These are phyloP conservation scores for Fremontodendron californicum DNA, from an alignment of 345 rosid species.

Conservation along the genomic window DNA sequence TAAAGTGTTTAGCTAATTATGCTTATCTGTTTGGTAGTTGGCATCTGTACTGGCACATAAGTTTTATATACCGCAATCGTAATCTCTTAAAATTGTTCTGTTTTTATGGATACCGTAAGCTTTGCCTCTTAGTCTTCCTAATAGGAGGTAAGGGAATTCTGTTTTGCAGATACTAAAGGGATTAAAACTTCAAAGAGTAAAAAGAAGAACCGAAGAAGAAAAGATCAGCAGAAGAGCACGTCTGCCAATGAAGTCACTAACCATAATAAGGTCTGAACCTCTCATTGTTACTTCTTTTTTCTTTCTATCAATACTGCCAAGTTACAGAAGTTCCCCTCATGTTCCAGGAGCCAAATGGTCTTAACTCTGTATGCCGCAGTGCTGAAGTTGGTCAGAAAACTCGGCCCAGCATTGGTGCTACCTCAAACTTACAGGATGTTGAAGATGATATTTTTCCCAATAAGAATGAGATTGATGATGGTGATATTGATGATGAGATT, in stretches of 20 bases:
- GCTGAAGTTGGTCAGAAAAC: constrained; percentile 33
- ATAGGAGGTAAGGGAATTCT: constrained; percentile 27
- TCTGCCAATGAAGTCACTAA: constrained; percentile 30
- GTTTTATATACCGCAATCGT: not conserved
- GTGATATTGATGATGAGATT: constrained; percentile 65
- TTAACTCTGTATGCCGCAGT: constrained; percentile 28
- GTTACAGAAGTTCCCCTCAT: constrained; percentile 18
- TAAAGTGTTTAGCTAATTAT: not conserved
- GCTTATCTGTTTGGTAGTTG: not conserved
- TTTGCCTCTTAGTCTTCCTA: constrained; percentile 37
- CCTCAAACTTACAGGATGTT: constrained; percentile 35
- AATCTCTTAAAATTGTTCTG: not conserved
- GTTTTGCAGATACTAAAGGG: constrained; percentile 65
- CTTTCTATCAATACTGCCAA: constrained; percentile 12
- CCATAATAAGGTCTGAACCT: constrained; percentile 41
- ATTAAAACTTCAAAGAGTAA: constrained; percentile 50
- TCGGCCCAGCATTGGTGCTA: constrained; percentile 34
- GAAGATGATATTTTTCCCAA: constrained; percentile 38
- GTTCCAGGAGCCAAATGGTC: constrained; percentile 44
- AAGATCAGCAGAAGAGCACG: constrained; percentile 45
- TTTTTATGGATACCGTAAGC: constrained; percentile 12
- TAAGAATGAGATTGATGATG: constrained; percentile 56
- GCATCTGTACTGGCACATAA: not conserved
- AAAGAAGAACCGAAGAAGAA: constrained; percentile 68
- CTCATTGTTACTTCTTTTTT: constrained; percentile 1